A percentile compares a stretch with the other conserved stretches of the same genome.
These are phyloP conservation scores for Tetraselmis striata DNA, from an alignment of 139 green algal genomes.

Conservation along the genomic window DNA sequence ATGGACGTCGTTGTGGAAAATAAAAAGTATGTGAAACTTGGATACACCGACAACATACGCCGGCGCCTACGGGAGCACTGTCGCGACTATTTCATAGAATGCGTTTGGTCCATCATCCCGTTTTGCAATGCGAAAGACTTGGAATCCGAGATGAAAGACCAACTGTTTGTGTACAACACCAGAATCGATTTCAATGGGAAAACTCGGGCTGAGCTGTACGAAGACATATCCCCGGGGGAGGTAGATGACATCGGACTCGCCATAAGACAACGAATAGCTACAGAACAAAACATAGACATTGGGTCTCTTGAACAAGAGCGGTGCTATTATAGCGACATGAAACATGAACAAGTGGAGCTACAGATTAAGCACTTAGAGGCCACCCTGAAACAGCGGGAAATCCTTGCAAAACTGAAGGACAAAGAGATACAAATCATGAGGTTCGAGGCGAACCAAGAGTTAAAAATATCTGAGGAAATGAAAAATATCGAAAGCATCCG, in stretches of 20 bases:
- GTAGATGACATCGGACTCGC: background rate
- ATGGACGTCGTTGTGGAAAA: background rate
- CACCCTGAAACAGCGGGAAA: background rate
- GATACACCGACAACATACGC: background rate
- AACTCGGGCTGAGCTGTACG: background rate
- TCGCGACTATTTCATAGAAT: background rate
- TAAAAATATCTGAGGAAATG: background rate
- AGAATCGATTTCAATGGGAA: background rate
- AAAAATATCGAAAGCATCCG: background rate
- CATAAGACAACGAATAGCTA: background rate
- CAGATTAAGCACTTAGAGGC: background rate
- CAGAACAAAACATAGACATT: background rate
- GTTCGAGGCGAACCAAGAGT: background rate
- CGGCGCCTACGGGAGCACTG: background rate
- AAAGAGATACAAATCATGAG: background rate
- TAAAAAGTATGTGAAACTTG: background rate
- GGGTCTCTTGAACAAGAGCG: background rate
- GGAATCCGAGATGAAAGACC: background rate
- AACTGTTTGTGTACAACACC: background rate
- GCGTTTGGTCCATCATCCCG: background rate
- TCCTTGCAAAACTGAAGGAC: background rate
- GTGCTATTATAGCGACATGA: background rate
- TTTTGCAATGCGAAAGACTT: conserved; percentile 1
- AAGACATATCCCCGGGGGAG: background rate
- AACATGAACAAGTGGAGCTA: background rate